Conservation (phyloP, 176 grass and related monocot genomes). For the Elaeis guineensis region DNA sequence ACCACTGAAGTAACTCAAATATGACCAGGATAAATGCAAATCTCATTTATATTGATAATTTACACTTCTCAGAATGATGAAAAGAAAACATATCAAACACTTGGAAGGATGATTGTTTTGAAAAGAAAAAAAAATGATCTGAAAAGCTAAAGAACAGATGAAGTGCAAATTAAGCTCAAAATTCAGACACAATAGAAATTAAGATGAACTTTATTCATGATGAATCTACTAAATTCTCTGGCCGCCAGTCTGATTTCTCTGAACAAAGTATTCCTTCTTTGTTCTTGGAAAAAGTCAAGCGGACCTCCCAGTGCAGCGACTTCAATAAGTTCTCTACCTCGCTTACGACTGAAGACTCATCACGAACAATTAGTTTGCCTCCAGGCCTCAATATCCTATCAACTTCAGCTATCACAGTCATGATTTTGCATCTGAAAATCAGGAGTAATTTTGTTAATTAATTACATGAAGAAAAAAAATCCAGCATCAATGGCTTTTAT, state of each 20-base stretch:
- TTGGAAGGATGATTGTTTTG: too few species aligned
- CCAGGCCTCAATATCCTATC: constrained; percentile 85
- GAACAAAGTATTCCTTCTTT: constrained; percentile 56
- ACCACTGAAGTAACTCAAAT: too few species aligned
- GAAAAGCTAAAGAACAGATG: too few species aligned
- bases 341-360: constrained; percentile 34
- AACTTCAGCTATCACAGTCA: constrained; percentile 67
- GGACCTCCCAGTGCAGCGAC: constrained; percentile 75
- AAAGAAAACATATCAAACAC: too few species aligned
- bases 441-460: not conserved
- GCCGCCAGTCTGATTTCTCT: constrained; percentile 76
- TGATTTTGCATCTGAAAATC: constrained; percentile 49
- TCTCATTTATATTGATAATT: too few species aligned
- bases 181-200: not conserved
- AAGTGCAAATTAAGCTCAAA: not conserved
- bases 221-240: constrained; percentile 35
- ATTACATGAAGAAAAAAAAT: not conserved
- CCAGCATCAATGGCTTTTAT: too few species aligned
- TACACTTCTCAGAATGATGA: too few species aligned
- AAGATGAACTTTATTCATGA: constrained; percentile 14
- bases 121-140: too few species aligned
- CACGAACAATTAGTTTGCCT: constrained; percentile 64
- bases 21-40: too few species aligned
- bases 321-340: constrained; percentile 66
- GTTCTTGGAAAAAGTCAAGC: constrained; percentile 68